A percentile compares a stretch with the other conserved stretches of the same genome.
These are phyloP conservation scores for Dactylellina parvicollis DNA, from an alignment of 2,329 filamentous ascomycete genomes.

Conservation along the genomic window DNA sequence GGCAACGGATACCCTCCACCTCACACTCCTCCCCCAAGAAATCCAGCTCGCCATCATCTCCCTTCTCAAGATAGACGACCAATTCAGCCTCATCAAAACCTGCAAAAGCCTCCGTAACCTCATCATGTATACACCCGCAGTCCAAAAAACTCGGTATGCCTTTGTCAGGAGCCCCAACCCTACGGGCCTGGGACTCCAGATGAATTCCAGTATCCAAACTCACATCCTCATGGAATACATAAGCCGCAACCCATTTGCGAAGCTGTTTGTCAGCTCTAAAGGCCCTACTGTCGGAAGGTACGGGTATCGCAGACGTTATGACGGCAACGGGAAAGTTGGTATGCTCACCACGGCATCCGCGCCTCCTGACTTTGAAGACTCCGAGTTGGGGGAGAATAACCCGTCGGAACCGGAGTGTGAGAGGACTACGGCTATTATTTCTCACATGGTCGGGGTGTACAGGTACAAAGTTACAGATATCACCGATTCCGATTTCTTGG, in stretches of 20 bases:
- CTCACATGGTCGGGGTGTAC: not conserved
- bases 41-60: constrained; percentile 17
- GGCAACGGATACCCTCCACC: too few relatives aligned
- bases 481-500: constrained; percentile 21
- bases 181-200: not conserved
- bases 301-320: not conserved
- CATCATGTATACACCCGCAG: constrained; percentile 1
- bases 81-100: constrained; percentile 6
- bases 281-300: constrained; percentile 9
- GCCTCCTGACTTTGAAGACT: too few relatives aligned
- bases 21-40: constrained; percentile 13
- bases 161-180: not conserved
- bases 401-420: not conserved
- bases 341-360: not conserved
- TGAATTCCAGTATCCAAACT: not conserved
- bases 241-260: not conserved
- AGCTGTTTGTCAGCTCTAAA: constrained; percentile 5
- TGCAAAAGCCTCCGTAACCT: not conserved
- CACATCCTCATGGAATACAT: not conserved
- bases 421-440: not conserved
- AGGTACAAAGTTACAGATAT: constrained; percentile 25
- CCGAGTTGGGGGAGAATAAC: too few relatives aligned
- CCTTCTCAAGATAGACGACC: constrained; percentile 24
- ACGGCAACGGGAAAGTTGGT: not conserved
- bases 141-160: constrained; percentile 24